Conservation (phyloP, 495 filamentous ascomycete genomes). For the Chaetomium fimeti region DNA sequence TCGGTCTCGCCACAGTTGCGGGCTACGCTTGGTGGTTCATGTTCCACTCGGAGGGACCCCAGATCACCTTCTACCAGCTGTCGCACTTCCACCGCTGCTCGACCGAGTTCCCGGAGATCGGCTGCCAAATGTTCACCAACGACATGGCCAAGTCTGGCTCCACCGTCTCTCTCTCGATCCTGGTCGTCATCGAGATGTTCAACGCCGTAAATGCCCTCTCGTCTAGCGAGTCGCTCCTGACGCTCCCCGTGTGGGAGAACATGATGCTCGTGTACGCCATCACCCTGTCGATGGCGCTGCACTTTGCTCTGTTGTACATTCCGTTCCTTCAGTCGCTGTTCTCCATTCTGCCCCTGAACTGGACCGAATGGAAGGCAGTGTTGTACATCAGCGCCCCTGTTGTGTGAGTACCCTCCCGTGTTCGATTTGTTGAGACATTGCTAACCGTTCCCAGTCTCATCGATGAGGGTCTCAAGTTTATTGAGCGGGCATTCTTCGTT, state of each 20-base stretch:
- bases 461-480: constrained; percentile 82
- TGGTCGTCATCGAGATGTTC: constrained; percentile 99
- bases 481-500: constrained; percentile 66
- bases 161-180: constrained; percentile 85
- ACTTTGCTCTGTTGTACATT: constrained; percentile 91
- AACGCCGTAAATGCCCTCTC: constrained; percentile 99
- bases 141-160: constrained; percentile 88
- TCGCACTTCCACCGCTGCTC: constrained; percentile 94
- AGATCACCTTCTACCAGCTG: constrained; percentile 90
- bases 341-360: constrained; percentile 84
- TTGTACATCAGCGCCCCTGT: constrained; percentile 85
- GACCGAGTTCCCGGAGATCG: constrained; percentile 81
- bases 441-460: constrained; percentile 65
- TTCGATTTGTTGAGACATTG: constrained; percentile 4
- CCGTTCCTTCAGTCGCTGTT: constrained; percentile 88
- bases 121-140: constrained; percentile 90
- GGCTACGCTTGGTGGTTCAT: constrained; percentile 99
- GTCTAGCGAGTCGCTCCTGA: constrained; percentile 89
- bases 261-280: constrained; percentile 97
- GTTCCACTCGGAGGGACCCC: constrained; percentile 87
- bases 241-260: constrained; percentile 92
- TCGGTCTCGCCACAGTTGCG: constrained; percentile 91
- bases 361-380: constrained; percentile 92
- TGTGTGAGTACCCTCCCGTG: constrained; percentile 63
- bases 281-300: constrained; percentile 87